Conservation (phyloP, 2,329 filamentous ascomycete species). For the Emergomyces pasteurianus region DNA sequence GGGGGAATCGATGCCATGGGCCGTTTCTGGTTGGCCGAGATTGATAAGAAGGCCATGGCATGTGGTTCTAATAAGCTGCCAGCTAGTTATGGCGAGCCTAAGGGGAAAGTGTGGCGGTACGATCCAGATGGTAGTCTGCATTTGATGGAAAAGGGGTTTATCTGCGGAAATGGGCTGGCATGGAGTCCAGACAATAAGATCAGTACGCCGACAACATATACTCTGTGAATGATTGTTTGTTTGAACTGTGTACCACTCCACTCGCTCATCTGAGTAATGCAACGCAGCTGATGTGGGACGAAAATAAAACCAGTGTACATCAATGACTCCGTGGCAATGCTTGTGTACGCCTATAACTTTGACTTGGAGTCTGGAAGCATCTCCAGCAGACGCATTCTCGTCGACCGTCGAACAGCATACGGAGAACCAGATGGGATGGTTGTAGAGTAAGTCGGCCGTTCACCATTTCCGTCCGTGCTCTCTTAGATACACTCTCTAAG, state of each 20-base stretch:
- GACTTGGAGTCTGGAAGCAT: constrained; percentile 48
- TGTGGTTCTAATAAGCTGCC: constrained; percentile 22
- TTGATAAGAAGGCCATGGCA: constrained; percentile 49
- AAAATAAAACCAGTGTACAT: constrained; percentile 52
- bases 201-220: constrained; percentile 19
- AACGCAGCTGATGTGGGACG: neutral
- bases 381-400: constrained; percentile 59
- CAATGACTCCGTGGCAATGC: constrained; percentile 61
- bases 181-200: constrained; percentile 63
- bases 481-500: neutral
- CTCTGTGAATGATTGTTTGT: constrained; percentile 8
- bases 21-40: constrained; percentile 55
- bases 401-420: constrained; percentile 27
- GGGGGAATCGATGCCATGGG: constrained; percentile 70
- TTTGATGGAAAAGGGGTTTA: constrained; percentile 52
- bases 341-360: constrained; percentile 67
- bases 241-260: no score
- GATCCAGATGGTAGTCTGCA: constrained; percentile 49
- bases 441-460: constrained; percentile 21
- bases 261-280: no score
- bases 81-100: constrained; percentile 18
- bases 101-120: constrained; percentile 17
- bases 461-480: neutral
- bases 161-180: constrained; percentile 66
- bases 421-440: constrained; percentile 30